phyloP scores from a whole-genome alignment of 1,284 basidiomycete genomes.

The Ceraceosorus guamensis region DNA sequence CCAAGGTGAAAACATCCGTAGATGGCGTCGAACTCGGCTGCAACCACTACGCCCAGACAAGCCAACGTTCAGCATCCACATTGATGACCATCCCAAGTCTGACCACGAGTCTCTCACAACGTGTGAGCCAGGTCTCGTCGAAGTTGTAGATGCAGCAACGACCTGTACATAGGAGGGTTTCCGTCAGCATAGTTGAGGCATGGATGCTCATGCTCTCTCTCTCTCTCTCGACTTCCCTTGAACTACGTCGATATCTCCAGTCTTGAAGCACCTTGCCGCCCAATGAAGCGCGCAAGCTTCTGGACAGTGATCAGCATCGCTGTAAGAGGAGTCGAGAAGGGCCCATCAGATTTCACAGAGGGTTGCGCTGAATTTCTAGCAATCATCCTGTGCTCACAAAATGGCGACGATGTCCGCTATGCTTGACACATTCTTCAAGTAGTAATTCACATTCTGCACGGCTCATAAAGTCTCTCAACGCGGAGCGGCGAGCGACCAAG shows the following conservation, averaged over 20 bases:
- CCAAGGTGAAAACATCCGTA: slow-evolving; percentile 40
- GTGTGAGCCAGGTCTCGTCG: slow-evolving; percentile 27
- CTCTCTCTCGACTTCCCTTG: too few species aligned
- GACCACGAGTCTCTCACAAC: background rate
- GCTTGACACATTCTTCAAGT: slow-evolving; percentile 11
- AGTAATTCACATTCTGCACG: slow-evolving; percentile 31
- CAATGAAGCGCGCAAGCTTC: slow-evolving; percentile 33
- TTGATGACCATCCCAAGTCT: too few species aligned
- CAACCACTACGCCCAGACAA: slow-evolving; percentile 11
- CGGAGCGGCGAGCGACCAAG: too few species aligned
- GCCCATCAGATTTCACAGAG: too few species aligned
- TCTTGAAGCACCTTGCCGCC: slow-evolving; percentile 29
- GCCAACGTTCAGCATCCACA: too few species aligned
- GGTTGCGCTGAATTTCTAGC: too few species aligned
- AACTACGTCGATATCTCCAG: slow-evolving; percentile 16
- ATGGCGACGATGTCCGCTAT: too few species aligned
- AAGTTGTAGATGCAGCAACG: slow-evolving; percentile 40
- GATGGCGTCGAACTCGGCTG: slow-evolving; percentile 39
- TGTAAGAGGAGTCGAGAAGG: too few species aligned
- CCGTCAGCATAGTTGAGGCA: too few species aligned
- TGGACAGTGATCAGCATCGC: slow-evolving; percentile 39
- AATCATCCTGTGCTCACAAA: too few species aligned
- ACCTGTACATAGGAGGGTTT: slow-evolving; percentile 3
- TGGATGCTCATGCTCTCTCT: too few species aligned
- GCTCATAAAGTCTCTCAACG: too few species aligned